Evolutionary conservation across 2,329 filamentous ascomycete species (phyloP), one percentile per base, ranked within the genome.

Genomic region (Chrysoporthe deuterocubensis): DNA sequence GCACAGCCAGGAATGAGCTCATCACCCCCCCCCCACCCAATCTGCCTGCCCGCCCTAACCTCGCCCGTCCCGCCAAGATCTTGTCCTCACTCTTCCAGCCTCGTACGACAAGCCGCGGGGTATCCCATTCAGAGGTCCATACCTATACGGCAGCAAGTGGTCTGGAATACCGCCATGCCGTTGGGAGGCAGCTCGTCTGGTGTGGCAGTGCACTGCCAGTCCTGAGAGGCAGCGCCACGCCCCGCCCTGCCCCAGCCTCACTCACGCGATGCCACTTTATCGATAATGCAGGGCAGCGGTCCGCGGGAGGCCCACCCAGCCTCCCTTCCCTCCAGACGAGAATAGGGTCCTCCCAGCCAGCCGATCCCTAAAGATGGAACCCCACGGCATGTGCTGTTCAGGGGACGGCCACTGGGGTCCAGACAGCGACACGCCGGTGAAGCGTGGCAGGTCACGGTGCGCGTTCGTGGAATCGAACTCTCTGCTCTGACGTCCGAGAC

Each of bases 401-500:
- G 64, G 64, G 44, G 62, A 46, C 16, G 48, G 46, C 37, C 32
- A 57, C 42, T 13, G n/a, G 34, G 40, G 34, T 58, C 14, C 48
- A 64, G 52, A 52, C 52, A 37, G 46, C 58, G 57, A 59, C 62
- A 65, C 57, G 65, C 43, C 57, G 48, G 34, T 52, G 43, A 42
- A 52, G 59, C 60, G 46, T 52, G 43, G 46, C 57, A 60, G 37
- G 44, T 13, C 59, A 61, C 54, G 32, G 54, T 57, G 54, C 54
- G 40, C 32, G 32, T 26, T 62, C 46, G 32, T 52, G 60, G 52
- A 32, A 32, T 54, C 21, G 26, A 37, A 37, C 21, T 54, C 44
- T 57, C 60, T 21, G 59, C 26, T 57, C 64, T 69, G 67, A 69
- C 67, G 67, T 67, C 26, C 46, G 67, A 63, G 65, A 50, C 67